Conservation (phyloP, 805 yeast genomes). For the Ogataea wickerhamii region DNA sequence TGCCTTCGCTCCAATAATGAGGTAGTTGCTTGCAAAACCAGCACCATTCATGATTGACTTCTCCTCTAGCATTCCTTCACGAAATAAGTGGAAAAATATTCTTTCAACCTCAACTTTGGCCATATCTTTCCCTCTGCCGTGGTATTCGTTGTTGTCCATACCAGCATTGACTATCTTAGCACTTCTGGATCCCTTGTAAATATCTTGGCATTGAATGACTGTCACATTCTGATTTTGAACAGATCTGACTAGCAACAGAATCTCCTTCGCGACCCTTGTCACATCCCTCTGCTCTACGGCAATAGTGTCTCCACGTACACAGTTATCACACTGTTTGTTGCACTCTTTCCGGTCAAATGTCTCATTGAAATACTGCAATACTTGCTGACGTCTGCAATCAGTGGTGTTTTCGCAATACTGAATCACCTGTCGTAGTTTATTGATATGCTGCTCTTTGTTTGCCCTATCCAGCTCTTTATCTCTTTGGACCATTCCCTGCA, state of each 20-base stretch:
- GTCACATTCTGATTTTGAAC: constrained; percentile 66
- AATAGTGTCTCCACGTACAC: constrained; percentile 45
- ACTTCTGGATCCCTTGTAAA: constrained; percentile 67
- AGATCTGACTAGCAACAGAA: constrained; percentile 54
- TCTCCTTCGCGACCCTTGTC: constrained; percentile 56
- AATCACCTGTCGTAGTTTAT: constrained; percentile 75
- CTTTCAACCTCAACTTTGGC: constrained; percentile 75
- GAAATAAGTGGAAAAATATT: constrained; percentile 71
- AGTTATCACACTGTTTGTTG: constrained; percentile 78
- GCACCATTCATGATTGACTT: constrained; percentile 65
- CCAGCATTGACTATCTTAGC: constrained; percentile 61
- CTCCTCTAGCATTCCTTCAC: constrained; percentile 64
- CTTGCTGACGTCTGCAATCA: constrained; percentile 88
- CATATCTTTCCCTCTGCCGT: constrained; percentile 66
- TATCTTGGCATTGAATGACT: constrained; percentile 74
- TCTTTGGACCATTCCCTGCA: constrained; percentile 72
- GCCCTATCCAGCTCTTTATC: constrained; percentile 63
- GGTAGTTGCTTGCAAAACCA: constrained; percentile 81
- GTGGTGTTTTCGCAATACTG: constrained; percentile 88
- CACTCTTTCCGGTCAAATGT: constrained; percentile 65
- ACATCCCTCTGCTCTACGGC: constrained; percentile 59
- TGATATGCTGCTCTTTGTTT: constrained; percentile 72
- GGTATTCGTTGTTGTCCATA: constrained; percentile 54
- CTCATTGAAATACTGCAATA: constrained; percentile 88
- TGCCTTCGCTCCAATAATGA: constrained; percentile 60